A percentile compares a stretch with the other conserved stretches of the same genome.
phyloP scores from a whole-genome alignment of 75 land plant species.

The Pinus taeda region DNA sequence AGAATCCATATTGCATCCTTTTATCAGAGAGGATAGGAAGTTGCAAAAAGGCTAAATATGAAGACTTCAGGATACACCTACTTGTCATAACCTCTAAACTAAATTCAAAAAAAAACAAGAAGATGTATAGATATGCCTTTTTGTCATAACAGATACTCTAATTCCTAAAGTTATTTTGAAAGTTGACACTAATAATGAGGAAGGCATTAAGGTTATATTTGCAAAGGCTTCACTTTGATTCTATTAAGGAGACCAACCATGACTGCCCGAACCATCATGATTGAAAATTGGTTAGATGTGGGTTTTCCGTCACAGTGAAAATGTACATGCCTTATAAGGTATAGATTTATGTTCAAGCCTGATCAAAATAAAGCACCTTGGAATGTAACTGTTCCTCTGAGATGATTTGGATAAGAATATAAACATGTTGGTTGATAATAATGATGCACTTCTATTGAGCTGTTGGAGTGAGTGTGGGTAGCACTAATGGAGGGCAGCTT shows the following conservation, averaged over 20 bases:
- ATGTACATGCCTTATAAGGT: too few species aligned
- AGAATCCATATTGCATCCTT: neutral
- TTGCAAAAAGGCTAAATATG: neutral
- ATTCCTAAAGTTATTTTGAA: neutral
- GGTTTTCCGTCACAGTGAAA: too few species aligned
- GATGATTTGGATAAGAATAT: neutral
- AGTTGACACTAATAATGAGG: neutral
- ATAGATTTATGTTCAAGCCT: too few species aligned
- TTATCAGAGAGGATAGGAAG: neutral
- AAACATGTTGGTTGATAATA: neutral
- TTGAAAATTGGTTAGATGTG: too few species aligned
- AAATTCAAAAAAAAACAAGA: neutral
- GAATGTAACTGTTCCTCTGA: neutral
- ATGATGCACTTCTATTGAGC: neutral
- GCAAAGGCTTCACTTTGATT: too few species aligned
- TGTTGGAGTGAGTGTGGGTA: neutral
- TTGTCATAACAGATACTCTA: neutral
- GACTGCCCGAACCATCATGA: too few species aligned
- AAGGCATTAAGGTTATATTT: too few species aligned
- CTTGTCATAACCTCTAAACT: neutral
- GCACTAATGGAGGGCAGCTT: neutral
- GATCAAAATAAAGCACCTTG: too few species aligned
- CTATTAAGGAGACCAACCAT: too few species aligned
- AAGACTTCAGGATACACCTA: neutral
- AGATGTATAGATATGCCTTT: neutral